Percentiles rank a stretch among this genome's conserved stretches.
Evolutionary conservation across 139 green algal species (phyloP).

Genomic region (Volvox africanus): DNA sequence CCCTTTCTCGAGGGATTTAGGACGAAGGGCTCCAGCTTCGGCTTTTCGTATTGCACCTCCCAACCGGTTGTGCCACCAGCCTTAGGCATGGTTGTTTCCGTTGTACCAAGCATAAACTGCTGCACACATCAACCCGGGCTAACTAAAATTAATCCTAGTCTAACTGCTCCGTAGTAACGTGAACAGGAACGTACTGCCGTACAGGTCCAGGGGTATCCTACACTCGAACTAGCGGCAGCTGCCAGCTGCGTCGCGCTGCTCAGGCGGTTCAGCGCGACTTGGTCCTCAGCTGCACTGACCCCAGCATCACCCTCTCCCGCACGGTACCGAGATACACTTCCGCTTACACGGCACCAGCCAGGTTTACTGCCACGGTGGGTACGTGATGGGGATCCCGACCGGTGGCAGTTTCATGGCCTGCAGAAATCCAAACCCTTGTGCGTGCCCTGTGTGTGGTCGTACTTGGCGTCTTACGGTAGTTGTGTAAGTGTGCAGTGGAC

Average conservation of each 20-base stretch:
- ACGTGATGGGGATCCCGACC: background rate
- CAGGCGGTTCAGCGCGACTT: background rate
- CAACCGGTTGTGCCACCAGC: background rate
- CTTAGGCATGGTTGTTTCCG: background rate
- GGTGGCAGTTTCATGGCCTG: background rate
- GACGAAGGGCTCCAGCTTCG: too few relatives aligned
- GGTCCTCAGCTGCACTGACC: constrained; percentile 12
- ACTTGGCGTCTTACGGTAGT: background rate
- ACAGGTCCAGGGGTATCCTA: constrained; percentile 5
- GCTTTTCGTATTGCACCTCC: background rate
- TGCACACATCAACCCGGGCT: background rate
- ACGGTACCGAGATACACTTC: constrained; percentile 24
- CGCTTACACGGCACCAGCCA: background rate
- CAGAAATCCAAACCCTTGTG: background rate
- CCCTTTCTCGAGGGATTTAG: background rate
- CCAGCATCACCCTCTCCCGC: background rate
- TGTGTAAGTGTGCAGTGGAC: background rate
- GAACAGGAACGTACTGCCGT: too few relatives aligned
- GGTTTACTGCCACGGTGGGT: background rate
- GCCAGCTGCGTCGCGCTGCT: background rate
- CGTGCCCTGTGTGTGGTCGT: background rate
- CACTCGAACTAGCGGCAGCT: background rate
- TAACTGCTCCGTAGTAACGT: too few relatives aligned
- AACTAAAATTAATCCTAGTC: background rate
- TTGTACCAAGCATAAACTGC: too few relatives aligned